A percentile compares a stretch with the other conserved stretches of the same genome.
phyloP scores from a whole-genome alignment of 2,329 filamentous ascomycete genomes.

The Cryphonectria radicalis region DNA sequence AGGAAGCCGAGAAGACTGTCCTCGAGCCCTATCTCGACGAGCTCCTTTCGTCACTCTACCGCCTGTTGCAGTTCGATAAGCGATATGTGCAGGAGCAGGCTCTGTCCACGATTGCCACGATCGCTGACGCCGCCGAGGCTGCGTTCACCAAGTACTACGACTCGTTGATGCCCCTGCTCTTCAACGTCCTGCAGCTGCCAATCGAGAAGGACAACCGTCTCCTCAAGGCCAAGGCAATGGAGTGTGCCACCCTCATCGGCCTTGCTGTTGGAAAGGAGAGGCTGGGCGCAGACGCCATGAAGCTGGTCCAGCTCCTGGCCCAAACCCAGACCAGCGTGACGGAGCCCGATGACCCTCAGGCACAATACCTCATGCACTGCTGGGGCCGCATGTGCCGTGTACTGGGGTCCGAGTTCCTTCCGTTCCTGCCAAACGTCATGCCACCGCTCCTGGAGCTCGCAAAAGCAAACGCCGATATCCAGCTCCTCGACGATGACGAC shows the following conservation, averaged over 20 bases:
- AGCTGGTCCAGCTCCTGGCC: conserved; percentile 83
- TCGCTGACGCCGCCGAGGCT: conserved; percentile 96
- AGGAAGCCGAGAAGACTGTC: conserved; percentile 91
- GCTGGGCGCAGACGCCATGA: conserved; percentile 85
- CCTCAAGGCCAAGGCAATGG: conserved; percentile 96
- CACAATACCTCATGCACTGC: conserved; percentile 96
- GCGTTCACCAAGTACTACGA: conserved; percentile 96
- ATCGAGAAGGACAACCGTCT: conserved; percentile 92
- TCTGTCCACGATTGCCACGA: conserved; percentile 95
- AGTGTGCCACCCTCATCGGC: conserved; percentile 95
- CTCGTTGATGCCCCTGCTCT: conserved; percentile 91
- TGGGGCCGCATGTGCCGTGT: conserved; percentile 99
- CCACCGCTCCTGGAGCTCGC: conserved; percentile 89
- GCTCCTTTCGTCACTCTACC: conserved; percentile 82
- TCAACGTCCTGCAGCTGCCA: conserved; percentile 85
- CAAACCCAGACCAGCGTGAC: conserved; percentile 85
- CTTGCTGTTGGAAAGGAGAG: conserved; percentile 92
- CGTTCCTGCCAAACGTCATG: conserved; percentile 92
- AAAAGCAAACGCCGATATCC: conserved; percentile 94
- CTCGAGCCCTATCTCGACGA: conserved; percentile 93
- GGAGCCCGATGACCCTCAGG: conserved; percentile 92
- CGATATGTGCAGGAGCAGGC: conserved; percentile 98
- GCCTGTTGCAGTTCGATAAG: conserved; percentile 87
- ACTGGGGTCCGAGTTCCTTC: conserved; percentile 85
- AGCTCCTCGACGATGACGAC: conserved; percentile 92